Evolutionary conservation across 1,139 yeast species (phyloP), one percentile per base, ranked within the genome.

Genomic region (Tardiomyces depauwii): DNA sequence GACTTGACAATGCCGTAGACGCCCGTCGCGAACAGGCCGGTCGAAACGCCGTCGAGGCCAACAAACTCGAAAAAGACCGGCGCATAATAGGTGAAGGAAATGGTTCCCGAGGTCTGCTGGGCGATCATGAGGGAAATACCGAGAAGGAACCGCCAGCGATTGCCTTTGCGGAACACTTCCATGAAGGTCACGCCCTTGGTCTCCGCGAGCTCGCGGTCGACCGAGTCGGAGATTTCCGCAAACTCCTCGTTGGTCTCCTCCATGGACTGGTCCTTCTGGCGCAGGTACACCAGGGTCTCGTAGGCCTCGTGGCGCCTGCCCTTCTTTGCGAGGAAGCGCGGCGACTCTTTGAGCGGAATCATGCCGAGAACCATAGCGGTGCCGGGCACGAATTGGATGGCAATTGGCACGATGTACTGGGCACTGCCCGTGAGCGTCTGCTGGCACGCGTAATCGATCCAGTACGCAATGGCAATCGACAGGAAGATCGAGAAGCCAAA

Each of bases 251-350:
- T 30, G 5, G 36, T 30, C 16, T 30, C 36, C 11, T 30, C 36
- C 5, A 30, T 30, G 16, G 36, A 30, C 36, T 30, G 36, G 36
- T 30, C 36, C 36, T 30, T 30, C 10, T 30, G 36, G 36, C 36
- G 36, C 5, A 78, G 66, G 36, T 65, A 62, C 25, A 81, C 60
- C 45, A 80, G 73, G 46, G 78, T 70, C 2, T 59, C 58, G 55
- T 72, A 74, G 41, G 83, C 79, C 52, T 79, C 81, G 21, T 80
- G 85, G 79, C 82, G 78, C 53, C 74, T 66, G 48, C 76, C 83
- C 53, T 75, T 75, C 51, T 75, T 71, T 13, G 80, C 82, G 53
- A 76, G 68, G 87, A 87, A 82, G 60, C 82, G 74, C 40, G 91
- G 89, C 2, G 89, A 80, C 62, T 82, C 89, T 16, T 83, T 85